Evolutionary conservation across 2,329 filamentous ascomycete species (phyloP).

Genomic region (Cladophialophora yegresii): DNA sequence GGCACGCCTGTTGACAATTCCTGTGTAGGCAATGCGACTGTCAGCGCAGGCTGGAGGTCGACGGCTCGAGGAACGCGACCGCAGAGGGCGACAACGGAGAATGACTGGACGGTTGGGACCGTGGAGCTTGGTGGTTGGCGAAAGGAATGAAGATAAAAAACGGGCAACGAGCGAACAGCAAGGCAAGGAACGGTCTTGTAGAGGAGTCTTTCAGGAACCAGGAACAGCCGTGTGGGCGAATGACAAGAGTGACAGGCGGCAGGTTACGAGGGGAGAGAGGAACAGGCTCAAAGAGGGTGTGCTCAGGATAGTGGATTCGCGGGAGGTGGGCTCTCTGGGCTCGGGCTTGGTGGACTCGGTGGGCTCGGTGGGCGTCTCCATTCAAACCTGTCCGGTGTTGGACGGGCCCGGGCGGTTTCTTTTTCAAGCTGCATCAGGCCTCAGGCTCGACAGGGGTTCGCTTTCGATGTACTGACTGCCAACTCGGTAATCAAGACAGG

Average conservation of each 20-base stretch:
- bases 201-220: constrained; percentile 28
- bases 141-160: constrained; percentile 20
- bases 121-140: constrained; percentile 24
- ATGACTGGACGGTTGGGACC: constrained; percentile 5
- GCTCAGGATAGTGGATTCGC: background rate
- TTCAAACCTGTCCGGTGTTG: constrained; percentile 5
- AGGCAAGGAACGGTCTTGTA: constrained; percentile 19
- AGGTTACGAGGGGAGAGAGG: constrained; percentile 19
- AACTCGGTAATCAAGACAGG: background rate
- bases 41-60: constrained; percentile 9
- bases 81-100: constrained; percentile 13
- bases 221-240: constrained; percentile 25
- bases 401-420: background rate
- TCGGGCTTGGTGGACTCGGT: background rate
- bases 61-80: constrained; percentile 6
- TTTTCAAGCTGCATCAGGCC: constrained; percentile 1
- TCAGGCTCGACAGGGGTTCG: background rate
- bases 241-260: constrained; percentile 18
- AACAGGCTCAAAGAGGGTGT: constrained; percentile 10
- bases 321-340: background rate
- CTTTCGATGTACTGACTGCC: too few species aligned
- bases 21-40: constrained; percentile 8
- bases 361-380: background rate
- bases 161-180: constrained; percentile 19
- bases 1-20: background rate